Evolutionary conservation across 2,329 filamentous ascomycete genomes (phyloP).

Genomic region (Venturiaceae sp.): DNA sequence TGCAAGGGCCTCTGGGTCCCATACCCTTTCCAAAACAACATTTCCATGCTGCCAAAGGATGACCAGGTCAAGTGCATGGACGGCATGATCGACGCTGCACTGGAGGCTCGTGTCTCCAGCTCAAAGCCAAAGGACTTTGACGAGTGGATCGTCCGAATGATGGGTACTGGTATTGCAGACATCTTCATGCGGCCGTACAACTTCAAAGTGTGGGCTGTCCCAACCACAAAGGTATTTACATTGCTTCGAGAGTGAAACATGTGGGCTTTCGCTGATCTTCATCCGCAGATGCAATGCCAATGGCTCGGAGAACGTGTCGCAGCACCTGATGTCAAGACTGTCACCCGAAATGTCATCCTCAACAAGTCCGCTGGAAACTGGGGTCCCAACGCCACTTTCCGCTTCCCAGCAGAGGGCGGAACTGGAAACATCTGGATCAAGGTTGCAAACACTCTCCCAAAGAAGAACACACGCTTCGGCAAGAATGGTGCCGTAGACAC

Average conservation of each 20-base stretch:
- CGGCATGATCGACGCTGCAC: slow-evolving; percentile 87
- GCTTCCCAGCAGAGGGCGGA: slow-evolving; percentile 89
- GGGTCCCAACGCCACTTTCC: slow-evolving; percentile 97
- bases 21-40: slow-evolving; percentile 99
- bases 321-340: slow-evolving; percentile 87
- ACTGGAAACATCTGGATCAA: slow-evolving; percentile 99
- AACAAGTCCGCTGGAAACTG: slow-evolving; percentile 95
- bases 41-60: slow-evolving; percentile 94
- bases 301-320: slow-evolving; percentile 99
- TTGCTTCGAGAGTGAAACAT: not conserved
- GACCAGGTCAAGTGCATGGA: slow-evolving; percentile 93
- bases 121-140: slow-evolving; percentile 96
- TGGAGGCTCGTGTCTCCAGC: slow-evolving; percentile 76
- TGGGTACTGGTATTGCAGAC: slow-evolving; percentile 80
- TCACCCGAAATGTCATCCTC: slow-evolving; percentile 89
- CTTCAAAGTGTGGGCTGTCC: slow-evolving; percentile 99
- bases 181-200: slow-evolving; percentile 99
- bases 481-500: slow-evolving; percentile 74
- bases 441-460: slow-evolving; percentile 83
- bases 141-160: slow-evolving; percentile 94
- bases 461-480: slow-evolving; percentile 86
- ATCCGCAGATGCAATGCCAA: slow-evolving; percentile 86
- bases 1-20: slow-evolving; percentile 96
- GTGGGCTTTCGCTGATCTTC: not conserved
- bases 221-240: slow-evolving; percentile 74